Conservation (phyloP, 345 rosid genomes). For the Salix koriyanagi region DNA sequence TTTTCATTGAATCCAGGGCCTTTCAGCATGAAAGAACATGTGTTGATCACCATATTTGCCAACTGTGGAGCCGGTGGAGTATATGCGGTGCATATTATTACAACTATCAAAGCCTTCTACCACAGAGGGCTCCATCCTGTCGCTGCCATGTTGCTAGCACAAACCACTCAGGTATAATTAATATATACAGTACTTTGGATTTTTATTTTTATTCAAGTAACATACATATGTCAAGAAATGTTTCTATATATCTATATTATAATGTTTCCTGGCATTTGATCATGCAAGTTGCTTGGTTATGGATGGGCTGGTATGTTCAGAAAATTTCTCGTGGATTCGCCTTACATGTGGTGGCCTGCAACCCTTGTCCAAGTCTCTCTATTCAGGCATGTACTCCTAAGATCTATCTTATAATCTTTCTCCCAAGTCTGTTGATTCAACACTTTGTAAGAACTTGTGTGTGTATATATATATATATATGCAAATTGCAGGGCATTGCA, state of each 20-base stretch:
- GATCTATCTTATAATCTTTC: background rate
- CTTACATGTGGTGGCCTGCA: conserved; percentile 91
- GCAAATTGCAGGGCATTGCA: conserved; percentile 54
- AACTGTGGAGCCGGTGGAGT: conserved; percentile 27
- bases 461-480: background rate
- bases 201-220: too few relatives aligned
- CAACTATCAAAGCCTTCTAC: conserved; percentile 40
- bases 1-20: conserved; percentile 59
- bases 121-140: conserved; percentile 13
- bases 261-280: background rate
- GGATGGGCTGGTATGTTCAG: conserved; percentile 84
- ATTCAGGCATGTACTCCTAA: conserved; percentile 41
- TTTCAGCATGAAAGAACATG: conserved; percentile 46
- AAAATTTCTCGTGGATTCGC: conserved; percentile 62
- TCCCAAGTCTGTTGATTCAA: background rate
- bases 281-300: conserved; percentile 69
- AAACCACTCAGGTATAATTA: conserved; percentile 61
- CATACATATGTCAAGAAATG: background rate
- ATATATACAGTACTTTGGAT: too few relatives aligned
- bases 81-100: conserved; percentile 22
- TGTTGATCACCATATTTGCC: conserved; percentile 41
- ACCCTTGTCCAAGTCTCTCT: conserved; percentile 81
- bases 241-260: background rate
- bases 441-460: background rate
- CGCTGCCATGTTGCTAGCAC: conserved; percentile 47